These are phyloP conservation scores for Tulasnella sp. DNA, from an alignment of 768 basidiomycete genomes.

Conservation along the genomic window DNA sequence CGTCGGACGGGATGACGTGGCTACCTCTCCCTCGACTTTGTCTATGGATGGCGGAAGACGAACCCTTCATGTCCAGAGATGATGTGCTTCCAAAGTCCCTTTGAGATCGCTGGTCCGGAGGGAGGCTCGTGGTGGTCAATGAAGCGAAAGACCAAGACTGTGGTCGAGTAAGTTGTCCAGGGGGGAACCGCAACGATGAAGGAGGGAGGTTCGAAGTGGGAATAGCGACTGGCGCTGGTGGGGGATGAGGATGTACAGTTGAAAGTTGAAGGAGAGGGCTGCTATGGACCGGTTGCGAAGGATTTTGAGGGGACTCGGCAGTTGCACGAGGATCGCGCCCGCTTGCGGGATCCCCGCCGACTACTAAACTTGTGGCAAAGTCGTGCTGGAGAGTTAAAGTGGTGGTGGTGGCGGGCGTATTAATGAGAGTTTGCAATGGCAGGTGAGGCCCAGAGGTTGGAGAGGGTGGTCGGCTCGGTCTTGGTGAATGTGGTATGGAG, in stretches of 20 bases:
- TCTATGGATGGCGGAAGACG: conserved; percentile 1
- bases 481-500: conserved; percentile 1
- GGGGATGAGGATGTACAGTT: background rate
- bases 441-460: background rate
- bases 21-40: background rate
- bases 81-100: background rate
- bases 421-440: background rate
- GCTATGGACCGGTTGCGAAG: background rate
- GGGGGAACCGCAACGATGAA: background rate
- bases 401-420: background rate
- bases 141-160: background rate
- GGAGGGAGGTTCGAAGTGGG: background rate
- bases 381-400: background rate
- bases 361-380: background rate
- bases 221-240: background rate
- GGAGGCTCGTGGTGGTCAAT: background rate
- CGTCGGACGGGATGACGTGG: background rate
- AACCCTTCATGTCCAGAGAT: background rate
- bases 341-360: background rate
- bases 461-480: background rate
- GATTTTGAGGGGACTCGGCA: background rate
- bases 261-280: background rate
- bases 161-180: background rate
- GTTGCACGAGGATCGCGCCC: background rate
- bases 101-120: background rate